Conservation (phyloP, 495 filamentous ascomycete species). For the Penicillium paradoxum region DNA sequence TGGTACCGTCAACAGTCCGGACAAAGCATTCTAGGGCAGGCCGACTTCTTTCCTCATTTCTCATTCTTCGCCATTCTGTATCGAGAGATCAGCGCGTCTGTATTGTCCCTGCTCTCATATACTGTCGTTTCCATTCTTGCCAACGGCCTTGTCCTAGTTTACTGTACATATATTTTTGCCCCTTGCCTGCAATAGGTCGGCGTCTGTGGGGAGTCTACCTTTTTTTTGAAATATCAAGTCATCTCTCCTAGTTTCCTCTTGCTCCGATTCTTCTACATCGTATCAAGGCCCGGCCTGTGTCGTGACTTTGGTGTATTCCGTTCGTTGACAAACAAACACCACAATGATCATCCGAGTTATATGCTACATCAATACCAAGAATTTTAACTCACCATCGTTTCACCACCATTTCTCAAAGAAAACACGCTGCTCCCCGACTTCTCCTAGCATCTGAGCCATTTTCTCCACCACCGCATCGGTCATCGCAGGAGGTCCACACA, state of each 20-base stretch:
- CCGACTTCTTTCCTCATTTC: constrained; percentile 9
- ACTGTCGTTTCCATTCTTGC: constrained; percentile 14
- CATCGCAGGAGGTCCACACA: constrained; percentile 77
- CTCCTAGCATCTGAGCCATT: constrained; percentile 44
- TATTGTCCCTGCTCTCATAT: constrained; percentile 9
- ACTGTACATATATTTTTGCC: constrained; percentile 27
- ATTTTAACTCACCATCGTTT: background rate
- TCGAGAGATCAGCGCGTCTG: constrained; percentile 3
- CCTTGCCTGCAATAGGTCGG: constrained; percentile 24
- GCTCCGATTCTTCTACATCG: background rate
- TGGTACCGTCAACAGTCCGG: constrained; percentile 51
- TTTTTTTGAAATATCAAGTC: constrained; percentile 18
- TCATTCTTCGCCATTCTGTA: constrained; percentile 9
- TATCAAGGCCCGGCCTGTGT: background rate
- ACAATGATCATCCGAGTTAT: background rate
- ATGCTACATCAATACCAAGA: background rate
- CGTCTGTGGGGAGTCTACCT: constrained; percentile 20
- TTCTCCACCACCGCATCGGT: constrained; percentile 70
- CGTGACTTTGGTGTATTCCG: background rate
- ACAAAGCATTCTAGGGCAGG: constrained; percentile 11
- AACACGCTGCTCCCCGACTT: constrained; percentile 50
- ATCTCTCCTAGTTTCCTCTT: constrained; percentile 15
- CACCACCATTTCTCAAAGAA: constrained; percentile 90
- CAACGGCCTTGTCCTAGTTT: constrained; percentile 6
- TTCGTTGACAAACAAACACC: background rate